Base-by-base conservation (phyloP, 495 filamentous ascomycete species). In the Penicillium cosmopolitanum region DNA sequence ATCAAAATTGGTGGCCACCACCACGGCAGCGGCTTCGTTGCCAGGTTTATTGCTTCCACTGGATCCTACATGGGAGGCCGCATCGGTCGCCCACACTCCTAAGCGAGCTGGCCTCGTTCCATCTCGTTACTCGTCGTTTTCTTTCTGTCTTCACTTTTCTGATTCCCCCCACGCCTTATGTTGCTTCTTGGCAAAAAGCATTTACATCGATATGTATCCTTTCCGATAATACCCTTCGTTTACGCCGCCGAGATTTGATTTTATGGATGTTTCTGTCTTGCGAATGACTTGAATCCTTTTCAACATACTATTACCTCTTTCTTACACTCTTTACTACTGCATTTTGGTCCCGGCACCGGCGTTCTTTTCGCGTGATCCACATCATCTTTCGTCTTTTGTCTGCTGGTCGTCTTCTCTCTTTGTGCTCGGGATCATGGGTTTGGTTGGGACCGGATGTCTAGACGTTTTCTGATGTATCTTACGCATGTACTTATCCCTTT, bases 51-150 rank as follows among this genome's bases (percentile, higher is more conserved):
- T 21, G 77, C 76, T 2, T 78, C 77, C 0, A 72, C 77, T 12
- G 70, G 76, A 4, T 75, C 75, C 9, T 80, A 80, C 53, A 77
- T 78, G 74, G 70, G 71, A 31, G 66, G 69, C 35, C 76, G 77
- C 16, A 73, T 73, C 21, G 56, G 63, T 62, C 72, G 74, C 15
- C 65, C 71, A 50, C 69, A 73, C 51, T 63, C 59, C 28, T 77
- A 62, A 56, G 60, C 62, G 66, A 71, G 66, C 68, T 36, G 66
- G 68, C 53, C 65, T 67, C 55, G 61, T 54, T 46, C 47, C 46
- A 38, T 16, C 25, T 33, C 18, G 51, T 57, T 7, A 38, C 36
- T 38, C 5, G 60, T 21, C 50, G 34, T 46, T 44, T 56, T 52
- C 33, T 8, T 46, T 58, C 36, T 35, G 16, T 46, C 28, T 31